Conservation (phyloP, 768 basidiomycete species). For the Termitomyces sp. region DNA sequence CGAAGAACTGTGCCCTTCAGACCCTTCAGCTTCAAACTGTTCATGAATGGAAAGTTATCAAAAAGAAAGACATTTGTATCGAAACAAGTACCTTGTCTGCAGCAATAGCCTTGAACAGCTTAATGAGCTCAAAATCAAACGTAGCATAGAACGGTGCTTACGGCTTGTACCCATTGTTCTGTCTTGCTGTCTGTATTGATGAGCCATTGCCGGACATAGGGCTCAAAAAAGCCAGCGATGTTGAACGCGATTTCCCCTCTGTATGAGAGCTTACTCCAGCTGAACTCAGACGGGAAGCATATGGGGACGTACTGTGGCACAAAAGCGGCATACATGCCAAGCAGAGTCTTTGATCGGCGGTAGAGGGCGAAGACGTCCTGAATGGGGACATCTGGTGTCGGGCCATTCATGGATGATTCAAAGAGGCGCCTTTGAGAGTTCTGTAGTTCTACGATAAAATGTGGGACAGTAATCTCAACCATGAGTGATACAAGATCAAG, state of each 20-base stretch:
- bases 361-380: conserved; percentile 90
- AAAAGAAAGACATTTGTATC: conserved; percentile 1
- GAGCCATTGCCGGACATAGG: conserved; percentile 87
- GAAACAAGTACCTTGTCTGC: conserved; percentile 53
- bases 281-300: neutral
- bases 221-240: conserved; percentile 77
- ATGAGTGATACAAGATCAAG: conserved; percentile 76
- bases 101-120: conserved; percentile 54
- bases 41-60: neutral
- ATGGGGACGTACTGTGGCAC: conserved; percentile 61
- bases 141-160: conserved; percentile 38
- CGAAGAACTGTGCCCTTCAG: conserved; percentile 90
- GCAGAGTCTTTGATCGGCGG: conserved; percentile 67
- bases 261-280: conserved; percentile 9
- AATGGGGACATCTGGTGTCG: conserved; percentile 84
- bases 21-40: conserved; percentile 76
- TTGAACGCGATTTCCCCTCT: conserved; percentile 67
- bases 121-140: conserved; percentile 6
- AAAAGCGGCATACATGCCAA: conserved; percentile 83
- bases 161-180: conserved; percentile 89
- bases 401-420: conserved; percentile 83
- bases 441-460: conserved; percentile 65
- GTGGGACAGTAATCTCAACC: conserved; percentile 66
- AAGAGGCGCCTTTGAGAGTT: conserved; percentile 70
- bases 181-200: conserved; percentile 88